Percentiles rank a stretch among this genome's conserved stretches.
phyloP scores from a whole-genome alignment of 768 basidiomycete species.

The Pisolithus orientalis region DNA sequence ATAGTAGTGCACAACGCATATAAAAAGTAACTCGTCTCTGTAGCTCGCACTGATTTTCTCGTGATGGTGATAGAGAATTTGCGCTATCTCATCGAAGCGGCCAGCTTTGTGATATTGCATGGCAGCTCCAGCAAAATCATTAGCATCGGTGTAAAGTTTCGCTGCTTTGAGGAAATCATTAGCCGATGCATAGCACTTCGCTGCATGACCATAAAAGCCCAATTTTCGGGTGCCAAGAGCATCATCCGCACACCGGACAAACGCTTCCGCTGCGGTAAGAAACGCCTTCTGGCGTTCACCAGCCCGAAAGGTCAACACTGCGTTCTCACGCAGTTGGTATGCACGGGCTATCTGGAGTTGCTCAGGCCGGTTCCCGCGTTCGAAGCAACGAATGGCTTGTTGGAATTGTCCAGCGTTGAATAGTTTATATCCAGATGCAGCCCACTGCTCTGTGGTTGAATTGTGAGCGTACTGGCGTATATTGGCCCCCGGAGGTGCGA shows the following conservation, averaged over 20 bases:
- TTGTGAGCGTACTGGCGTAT: slow-evolving; percentile 47
- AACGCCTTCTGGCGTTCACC: slow-evolving; percentile 33
- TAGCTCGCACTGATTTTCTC: neutral
- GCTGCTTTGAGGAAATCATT: slow-evolving; percentile 40
- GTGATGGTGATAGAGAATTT: slow-evolving; percentile 16
- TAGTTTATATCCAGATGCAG: slow-evolving; percentile 30
- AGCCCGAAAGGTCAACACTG: slow-evolving; percentile 28
- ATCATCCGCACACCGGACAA: slow-evolving; percentile 34
- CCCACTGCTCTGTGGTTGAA: slow-evolving; percentile 46
- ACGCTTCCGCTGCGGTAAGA: slow-evolving; percentile 42
- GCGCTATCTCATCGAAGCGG: slow-evolving; percentile 47
- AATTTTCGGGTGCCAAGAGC: slow-evolving; percentile 23
- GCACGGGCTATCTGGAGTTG: slow-evolving; percentile 45
- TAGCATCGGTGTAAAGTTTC: slow-evolving; percentile 33
- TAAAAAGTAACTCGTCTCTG: neutral
- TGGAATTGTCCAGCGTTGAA: slow-evolving; percentile 36
- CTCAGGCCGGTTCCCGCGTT: slow-evolving; percentile 36
- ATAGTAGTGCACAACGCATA: neutral
- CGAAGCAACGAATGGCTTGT: slow-evolving; percentile 50
- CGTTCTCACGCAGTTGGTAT: slow-evolving; percentile 48
- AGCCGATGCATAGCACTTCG: slow-evolving; percentile 39
- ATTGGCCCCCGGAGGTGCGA: slow-evolving; percentile 40
- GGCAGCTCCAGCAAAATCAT: slow-evolving; percentile 39
- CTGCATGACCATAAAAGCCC: slow-evolving; percentile 38
- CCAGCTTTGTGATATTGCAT: slow-evolving; percentile 42